Evolutionary conservation across 345 rosid species (phyloP), one percentile per base, ranked within the genome.

Genomic region (Gossypium longicalyx): DNA sequence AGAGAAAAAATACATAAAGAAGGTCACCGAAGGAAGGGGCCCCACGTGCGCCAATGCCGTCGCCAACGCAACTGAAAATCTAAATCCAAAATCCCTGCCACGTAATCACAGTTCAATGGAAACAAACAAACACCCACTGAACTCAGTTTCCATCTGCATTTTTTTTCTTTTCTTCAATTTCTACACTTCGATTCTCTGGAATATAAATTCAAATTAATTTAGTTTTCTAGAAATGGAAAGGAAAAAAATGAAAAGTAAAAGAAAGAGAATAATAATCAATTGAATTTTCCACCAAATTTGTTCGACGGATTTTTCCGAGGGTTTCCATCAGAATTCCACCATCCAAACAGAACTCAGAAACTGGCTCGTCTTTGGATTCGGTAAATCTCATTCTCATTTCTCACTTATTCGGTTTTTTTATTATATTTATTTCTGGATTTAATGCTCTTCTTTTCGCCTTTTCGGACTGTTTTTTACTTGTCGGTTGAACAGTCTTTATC

Each of bases 381-480:
- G 72, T 73, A 60, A 52, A 22, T 71, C 51, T 43, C 44, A 65
- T 75, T 25, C 51, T 48, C 43, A 16, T 47, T 75, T 56, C 19
- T 41, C 68, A 17, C 9, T 20, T 48, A 27, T 65, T 41, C 61
- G 34, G 73, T 77, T 64, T 62, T 59, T 61, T 22, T 12, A 52
- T 27, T 12, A 59, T n/a, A 66, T 44, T 48, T 23, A 5, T 10
- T 51, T 25, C 49, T 59, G 15, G 27, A n/a, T 63, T 29, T 25
- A 12, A 45, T 72, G 44, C 56, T 58, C 23, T 34, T 13, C 29
- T 15, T 52, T 27, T 56, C 4, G 9, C 60, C 38, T 13, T 51
- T 51, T 51, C 13, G 13, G 34, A 70, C 71, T 69, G 62, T 59
- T 77, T 79, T 34, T 72, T 71, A 71, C 80, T 80, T 70, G 25